A percentile compares a stretch with the other conserved stretches of the same genome.
phyloP scores from a whole-genome alignment of 805 yeast genomes.

The Cyberlindnera maritima region DNA sequence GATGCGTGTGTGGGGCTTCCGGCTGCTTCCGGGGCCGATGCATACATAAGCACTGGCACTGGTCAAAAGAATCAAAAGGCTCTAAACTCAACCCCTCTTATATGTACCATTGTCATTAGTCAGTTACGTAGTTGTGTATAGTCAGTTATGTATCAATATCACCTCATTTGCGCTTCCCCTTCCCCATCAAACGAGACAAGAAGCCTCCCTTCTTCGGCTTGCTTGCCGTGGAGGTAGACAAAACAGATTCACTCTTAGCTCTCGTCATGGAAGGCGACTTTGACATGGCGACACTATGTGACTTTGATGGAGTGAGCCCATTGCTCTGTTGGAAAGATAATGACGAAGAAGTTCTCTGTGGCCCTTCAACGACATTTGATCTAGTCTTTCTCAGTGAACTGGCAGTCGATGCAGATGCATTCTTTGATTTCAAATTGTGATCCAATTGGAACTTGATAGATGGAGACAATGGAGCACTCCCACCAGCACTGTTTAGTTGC shows the following conservation, averaged over 20 bases:
- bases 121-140: too few species aligned
- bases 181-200: neutral
- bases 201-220: constrained; percentile 2
- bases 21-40: too few species aligned
- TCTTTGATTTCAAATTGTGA: neutral
- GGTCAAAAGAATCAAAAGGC: too few species aligned
- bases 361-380: constrained; percentile 6
- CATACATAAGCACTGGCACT: too few species aligned
- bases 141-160: too few species aligned
- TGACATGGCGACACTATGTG: constrained; percentile 9
- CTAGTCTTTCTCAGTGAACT: constrained; percentile 7
- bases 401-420: neutral
- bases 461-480: neutral
- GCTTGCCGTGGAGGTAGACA: neutral
- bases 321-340: neutral
- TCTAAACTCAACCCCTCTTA: too few species aligned
- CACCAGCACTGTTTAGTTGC: constrained; percentile 5
- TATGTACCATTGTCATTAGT: too few species aligned
- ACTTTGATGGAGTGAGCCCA: constrained; percentile 10
- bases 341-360: neutral
- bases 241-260: constrained; percentile 16
- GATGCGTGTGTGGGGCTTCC: too few species aligned
- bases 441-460: neutral
- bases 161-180: neutral
- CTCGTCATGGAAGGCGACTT: constrained; percentile 4